A percentile compares a stretch with the other conserved stretches of the same genome.
These are phyloP conservation scores for Mytilinidion resinicola DNA, from an alignment of 495 filamentous ascomycete species.

Conservation along the genomic window DNA sequence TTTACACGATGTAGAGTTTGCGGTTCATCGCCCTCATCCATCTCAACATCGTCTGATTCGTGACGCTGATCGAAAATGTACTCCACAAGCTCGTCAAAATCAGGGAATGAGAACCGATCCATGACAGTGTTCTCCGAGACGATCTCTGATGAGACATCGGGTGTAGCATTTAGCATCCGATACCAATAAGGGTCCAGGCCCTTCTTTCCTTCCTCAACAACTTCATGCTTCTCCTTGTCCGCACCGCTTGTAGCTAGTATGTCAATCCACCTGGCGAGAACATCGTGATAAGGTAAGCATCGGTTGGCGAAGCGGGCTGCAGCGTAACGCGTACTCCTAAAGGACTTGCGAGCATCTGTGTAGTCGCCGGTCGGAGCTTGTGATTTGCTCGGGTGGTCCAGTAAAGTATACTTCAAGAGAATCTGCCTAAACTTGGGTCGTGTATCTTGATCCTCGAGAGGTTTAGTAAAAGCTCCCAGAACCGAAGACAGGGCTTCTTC, in stretches of 20 bases:
- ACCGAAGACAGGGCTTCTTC: slow-evolving; percentile 82
- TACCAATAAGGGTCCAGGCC: slow-evolving; percentile 82
- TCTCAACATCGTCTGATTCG: slow-evolving; percentile 12
- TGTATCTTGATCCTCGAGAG: slow-evolving; percentile 40
- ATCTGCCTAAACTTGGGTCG: slow-evolving; percentile 44
- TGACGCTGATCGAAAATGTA: slow-evolving; percentile 32
- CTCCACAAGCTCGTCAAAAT: slow-evolving; percentile 29
- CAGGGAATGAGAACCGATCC: slow-evolving; percentile 27
- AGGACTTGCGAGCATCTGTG: slow-evolving; percentile 25
- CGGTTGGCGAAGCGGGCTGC: slow-evolving; percentile 86
- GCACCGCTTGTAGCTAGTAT: slow-evolving; percentile 66
- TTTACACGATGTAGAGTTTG: slow-evolving; percentile 2
- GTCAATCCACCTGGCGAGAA: slow-evolving; percentile 80
- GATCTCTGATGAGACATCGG: slow-evolving; percentile 12
- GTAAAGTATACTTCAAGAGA: slow-evolving; percentile 35
- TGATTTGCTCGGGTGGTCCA: slow-evolving; percentile 27
- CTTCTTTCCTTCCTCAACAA: slow-evolving; percentile 83
- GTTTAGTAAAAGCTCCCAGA: slow-evolving; percentile 50
- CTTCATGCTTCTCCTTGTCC: slow-evolving; percentile 63
- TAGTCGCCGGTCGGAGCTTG: neutral
- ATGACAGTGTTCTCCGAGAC: slow-evolving; percentile 14
- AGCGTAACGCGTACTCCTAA: slow-evolving; percentile 65
- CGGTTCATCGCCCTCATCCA: slow-evolving; percentile 32
- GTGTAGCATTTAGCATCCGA: slow-evolving; percentile 49
- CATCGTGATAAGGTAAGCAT: slow-evolving; percentile 74